Evolutionary conservation across 495 filamentous ascomycete genomes (phyloP), one percentile per base, ranked within the genome.

Genomic region (Podospora bellae-mahoneyi): DNA sequence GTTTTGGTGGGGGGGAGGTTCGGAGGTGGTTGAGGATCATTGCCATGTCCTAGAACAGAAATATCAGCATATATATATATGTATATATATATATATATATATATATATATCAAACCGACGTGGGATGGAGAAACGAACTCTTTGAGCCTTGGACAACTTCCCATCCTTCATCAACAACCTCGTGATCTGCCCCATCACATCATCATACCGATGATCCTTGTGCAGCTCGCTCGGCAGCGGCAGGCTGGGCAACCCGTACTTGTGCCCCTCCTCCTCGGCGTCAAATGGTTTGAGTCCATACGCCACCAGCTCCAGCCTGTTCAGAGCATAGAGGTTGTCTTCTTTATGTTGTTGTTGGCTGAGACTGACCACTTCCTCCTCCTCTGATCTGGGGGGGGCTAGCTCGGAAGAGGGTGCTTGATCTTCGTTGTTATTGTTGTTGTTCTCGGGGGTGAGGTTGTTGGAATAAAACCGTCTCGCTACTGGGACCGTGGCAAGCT

Each of bases 111-210:
- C 23, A 23, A 23, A 23, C 23, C 23, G 23, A 23, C 23, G 23
- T 23, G 23, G 23, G 23, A 23, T 23, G 23, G 23, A 23, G 23
- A 23, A 23, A 23, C 23, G 23, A 23, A 96, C 92, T 85, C 88
- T 88, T 77, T 97, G 91, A 23, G 92, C 93, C 78, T 84, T 82
- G 72, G 87, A 86, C 73, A 93, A 82, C 79, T 97, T 96, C 60
- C 95, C 95, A 79, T 97, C 85, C 68, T 82, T 80, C 94, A 98
- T 99, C 64, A 99, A 69, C 64, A 96, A 84, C 78, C 92, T 93
- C 19, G 92, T 96, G 70, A 97, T 83, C 81, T 97, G 95, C 58
- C 89, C 81, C 39, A 98, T 80, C 26, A 97, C 77, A 3, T 91
- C 84, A 72, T 96, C 89, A 75, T 97, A 96, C 65, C 95, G 86